A percentile compares a stretch with the other conserved stretches of the same genome.
Conservation (phyloP, 345 rosid species). For the Triadica sebifera region DNA sequence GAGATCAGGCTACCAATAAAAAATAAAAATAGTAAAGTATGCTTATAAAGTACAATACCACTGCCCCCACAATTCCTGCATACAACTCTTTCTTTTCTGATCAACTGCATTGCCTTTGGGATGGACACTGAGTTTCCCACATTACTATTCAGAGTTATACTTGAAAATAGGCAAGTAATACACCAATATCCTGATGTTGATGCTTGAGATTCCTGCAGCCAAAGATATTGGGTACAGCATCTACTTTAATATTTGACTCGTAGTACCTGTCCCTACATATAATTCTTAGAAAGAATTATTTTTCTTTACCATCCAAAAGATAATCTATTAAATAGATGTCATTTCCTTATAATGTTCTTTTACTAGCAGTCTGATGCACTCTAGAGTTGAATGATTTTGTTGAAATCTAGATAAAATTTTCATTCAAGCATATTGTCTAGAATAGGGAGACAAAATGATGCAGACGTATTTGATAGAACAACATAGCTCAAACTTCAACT, state of each 20-base stretch:
- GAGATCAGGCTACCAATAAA: background rate
- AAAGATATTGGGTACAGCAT: background rate
- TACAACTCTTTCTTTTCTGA: conserved; percentile 57
- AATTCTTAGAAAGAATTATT: no score
- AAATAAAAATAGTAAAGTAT: background rate
- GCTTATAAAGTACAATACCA: conserved; percentile 86
- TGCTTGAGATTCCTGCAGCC: conserved; percentile 40
- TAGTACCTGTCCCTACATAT: no score
- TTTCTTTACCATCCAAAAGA: no score
- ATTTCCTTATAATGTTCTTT: no score
- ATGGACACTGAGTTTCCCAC: conserved; percentile 40
- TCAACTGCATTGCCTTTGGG: conserved; percentile 43
- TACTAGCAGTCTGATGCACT: background rate
- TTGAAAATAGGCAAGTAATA: conserved; percentile 65
- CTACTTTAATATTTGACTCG: background rate
- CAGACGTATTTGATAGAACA: background rate
- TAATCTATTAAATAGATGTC: no score
- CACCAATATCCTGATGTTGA: conserved; percentile 60
- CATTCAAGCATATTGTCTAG: background rate
- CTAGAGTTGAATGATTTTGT: background rate
- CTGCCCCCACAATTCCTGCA: conserved; percentile 82
- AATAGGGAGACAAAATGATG: background rate
- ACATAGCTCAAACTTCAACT: background rate
- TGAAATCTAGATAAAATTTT: background rate
- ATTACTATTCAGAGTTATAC: conserved; percentile 49